These are phyloP conservation scores for Monosporozyma servazzii DNA, from an alignment of 805 yeast genomes.

Conservation along the genomic window DNA sequence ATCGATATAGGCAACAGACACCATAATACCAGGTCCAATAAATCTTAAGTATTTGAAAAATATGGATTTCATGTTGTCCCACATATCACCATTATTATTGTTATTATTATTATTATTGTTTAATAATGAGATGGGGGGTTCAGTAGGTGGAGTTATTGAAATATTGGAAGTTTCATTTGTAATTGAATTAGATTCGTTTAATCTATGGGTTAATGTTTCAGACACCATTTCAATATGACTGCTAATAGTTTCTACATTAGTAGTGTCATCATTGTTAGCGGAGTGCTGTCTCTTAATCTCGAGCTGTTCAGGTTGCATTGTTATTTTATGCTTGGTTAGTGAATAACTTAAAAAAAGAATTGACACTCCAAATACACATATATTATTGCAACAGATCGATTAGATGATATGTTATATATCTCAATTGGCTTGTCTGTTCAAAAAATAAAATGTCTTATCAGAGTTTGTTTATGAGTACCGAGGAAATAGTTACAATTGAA, in stretches of 20 bases:
- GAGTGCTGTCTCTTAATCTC: background rate
- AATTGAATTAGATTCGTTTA: background rate
- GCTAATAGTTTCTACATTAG: background rate
- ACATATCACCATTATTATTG: background rate
- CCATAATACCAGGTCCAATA: conserved; percentile 82
- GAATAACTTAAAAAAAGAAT: background rate
- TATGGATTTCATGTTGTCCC: conserved; percentile 2
- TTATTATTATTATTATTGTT: background rate
- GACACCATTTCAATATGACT: background rate
- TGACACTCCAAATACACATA: background rate
- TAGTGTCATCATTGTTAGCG: background rate
- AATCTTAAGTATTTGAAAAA: conserved; percentile 52
- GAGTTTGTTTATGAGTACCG: too few species aligned
- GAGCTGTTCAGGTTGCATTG: background rate
- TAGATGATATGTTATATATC: background rate
- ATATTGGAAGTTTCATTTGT: background rate
- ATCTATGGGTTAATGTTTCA: background rate
- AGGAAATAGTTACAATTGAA: too few species aligned
- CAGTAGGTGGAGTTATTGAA: background rate
- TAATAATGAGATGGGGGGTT: background rate
- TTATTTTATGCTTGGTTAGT: background rate
- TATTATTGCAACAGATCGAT: too few species aligned
- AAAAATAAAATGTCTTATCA: too few species aligned
- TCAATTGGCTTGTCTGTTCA: too few species aligned
- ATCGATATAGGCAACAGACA: conserved; percentile 85